A percentile compares a stretch with the other conserved stretches of the same genome.
Conservation (phyloP, 2,329 filamentous ascomycete species). For the Ophiosphaerella herpotricha region DNA sequence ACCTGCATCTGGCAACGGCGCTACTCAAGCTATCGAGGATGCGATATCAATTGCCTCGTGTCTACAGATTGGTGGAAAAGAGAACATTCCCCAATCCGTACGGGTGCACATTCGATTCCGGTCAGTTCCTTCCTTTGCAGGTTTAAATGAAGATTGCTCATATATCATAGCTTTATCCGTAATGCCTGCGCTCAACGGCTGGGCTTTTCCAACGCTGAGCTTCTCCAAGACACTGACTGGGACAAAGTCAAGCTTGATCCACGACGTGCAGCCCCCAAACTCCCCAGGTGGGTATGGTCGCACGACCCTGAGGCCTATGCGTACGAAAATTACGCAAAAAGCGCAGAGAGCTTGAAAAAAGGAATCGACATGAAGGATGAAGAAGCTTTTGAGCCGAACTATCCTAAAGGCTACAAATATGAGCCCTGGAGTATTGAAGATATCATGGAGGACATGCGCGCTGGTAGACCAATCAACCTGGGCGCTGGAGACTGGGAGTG, state of each 20-base stretch:
- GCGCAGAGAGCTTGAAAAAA: constrained; percentile 48
- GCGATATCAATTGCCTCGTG: constrained; percentile 53
- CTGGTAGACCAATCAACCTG: constrained; percentile 40
- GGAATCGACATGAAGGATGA: constrained; percentile 51
- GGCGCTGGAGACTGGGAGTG: constrained; percentile 45
- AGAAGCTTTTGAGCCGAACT: constrained; percentile 49
- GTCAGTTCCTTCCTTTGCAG: constrained; percentile 22
- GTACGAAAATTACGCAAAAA: constrained; percentile 50
- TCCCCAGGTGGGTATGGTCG: constrained; percentile 53
- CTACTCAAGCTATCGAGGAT: constrained; percentile 55
- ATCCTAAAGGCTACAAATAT: constrained; percentile 49
- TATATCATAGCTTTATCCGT: constrained; percentile 48
- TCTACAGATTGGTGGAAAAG: constrained; percentile 50
- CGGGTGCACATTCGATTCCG: constrained; percentile 50
- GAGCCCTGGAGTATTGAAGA: constrained; percentile 50
- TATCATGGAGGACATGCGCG: constrained; percentile 47
- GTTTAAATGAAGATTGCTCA: constrained; percentile 1
- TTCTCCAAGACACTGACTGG: constrained; percentile 56
- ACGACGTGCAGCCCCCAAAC: constrained; percentile 49
- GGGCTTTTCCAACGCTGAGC: constrained; percentile 53
- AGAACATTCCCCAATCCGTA: constrained; percentile 46
- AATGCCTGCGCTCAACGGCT: constrained; percentile 56
- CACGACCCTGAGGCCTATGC: constrained; percentile 54
- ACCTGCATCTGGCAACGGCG: constrained; percentile 52
- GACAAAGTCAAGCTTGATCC: constrained; percentile 54